phyloP scores from a whole-genome alignment of 257 asterid genomes.

The Solanum appendiculatum region DNA sequence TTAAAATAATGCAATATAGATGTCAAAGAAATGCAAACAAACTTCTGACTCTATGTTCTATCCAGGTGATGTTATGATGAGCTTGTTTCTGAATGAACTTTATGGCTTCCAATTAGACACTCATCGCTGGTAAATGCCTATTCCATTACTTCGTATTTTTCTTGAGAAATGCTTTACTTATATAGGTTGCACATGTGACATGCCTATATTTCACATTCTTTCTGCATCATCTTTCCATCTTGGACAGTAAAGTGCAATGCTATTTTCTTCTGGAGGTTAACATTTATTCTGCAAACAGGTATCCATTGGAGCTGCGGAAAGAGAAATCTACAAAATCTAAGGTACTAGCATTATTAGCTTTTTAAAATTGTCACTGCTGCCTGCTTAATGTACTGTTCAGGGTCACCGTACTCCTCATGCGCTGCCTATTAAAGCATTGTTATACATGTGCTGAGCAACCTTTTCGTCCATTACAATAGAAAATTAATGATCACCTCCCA shows the following conservation, averaged over 20 bases:
- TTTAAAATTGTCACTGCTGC: neutral
- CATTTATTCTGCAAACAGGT: slow-evolving; percentile 34
- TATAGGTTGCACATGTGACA: neutral
- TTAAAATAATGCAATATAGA: neutral
- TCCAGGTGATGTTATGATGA: slow-evolving; percentile 90
- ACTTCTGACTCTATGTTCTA: neutral
- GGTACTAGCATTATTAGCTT: slow-evolving; percentile 28
- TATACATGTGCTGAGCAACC: neutral
- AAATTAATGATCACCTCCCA: neutral
- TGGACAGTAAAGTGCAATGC: neutral
- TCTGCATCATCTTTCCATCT: neutral
- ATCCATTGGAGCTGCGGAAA: slow-evolving; percentile 91
- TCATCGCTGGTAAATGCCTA: slow-evolving; percentile 67
- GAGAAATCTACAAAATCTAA: slow-evolving; percentile 79
- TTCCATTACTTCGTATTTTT: neutral
- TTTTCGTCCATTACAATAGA: neutral
- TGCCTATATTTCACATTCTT: neutral
- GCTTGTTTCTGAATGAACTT: slow-evolving; percentile 93
- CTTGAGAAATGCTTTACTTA: neutral
- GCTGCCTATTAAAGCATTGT: neutral
- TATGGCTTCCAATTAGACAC: slow-evolving; percentile 96
- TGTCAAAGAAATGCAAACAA: neutral
- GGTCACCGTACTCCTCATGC: neutral
- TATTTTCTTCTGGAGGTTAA: neutral
- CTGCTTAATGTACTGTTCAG: neutral